Evolutionary conservation across 805 yeast genomes (phyloP), one percentile per base, ranked within the genome.

Genomic region (Candida arabinofermentans): DNA sequence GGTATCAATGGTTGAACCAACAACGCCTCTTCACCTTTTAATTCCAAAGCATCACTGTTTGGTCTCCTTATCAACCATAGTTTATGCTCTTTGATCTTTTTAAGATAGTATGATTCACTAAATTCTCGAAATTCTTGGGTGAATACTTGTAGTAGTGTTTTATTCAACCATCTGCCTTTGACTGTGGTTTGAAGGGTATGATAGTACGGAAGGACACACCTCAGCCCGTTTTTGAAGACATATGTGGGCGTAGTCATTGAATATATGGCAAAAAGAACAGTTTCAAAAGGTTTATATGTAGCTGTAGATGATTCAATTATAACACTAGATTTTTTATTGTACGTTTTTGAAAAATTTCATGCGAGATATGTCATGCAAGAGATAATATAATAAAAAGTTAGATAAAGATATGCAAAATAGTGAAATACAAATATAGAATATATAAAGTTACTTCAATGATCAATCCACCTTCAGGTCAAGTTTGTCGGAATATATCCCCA

Each of bases 401-500:
- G 9, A 23, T 7, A 23, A 23, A 23, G 9, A 23, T 7, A 23
- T 7, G 24, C 24, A 23, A 23, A 23, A 9, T 23, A 7, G 30
- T 8, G 14, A 14, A 7, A 16, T n/a, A 16, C 33, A 10, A 14
- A 22, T 5, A 17, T 19, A 10, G 24, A 39, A 30, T 21, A 29
- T 10, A 19, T n/a, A 32, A 32, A 19, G 12, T 21, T 17, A 34
- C 13, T 31, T 26, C 24, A 29, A 32, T 19, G 19, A 27, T 21
- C 9, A 29, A 29, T 29, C 18, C 19, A 7, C 16, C 37, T 39
- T 44, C 24, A 30, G 30, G 26, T 19, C 17, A 18, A 23, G 23
- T 16, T 42, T 46, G 24, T 50, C 59, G n/a, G 40, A 46, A 63
- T 93, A 93, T 35, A 93, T 75, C 8, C 97, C 96, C 46, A 89